Evolutionary conservation across 2,329 filamentous ascomycete genomes (phyloP), one percentile per base, ranked within the genome.

Genomic region (Aspergillus sp.): DNA sequence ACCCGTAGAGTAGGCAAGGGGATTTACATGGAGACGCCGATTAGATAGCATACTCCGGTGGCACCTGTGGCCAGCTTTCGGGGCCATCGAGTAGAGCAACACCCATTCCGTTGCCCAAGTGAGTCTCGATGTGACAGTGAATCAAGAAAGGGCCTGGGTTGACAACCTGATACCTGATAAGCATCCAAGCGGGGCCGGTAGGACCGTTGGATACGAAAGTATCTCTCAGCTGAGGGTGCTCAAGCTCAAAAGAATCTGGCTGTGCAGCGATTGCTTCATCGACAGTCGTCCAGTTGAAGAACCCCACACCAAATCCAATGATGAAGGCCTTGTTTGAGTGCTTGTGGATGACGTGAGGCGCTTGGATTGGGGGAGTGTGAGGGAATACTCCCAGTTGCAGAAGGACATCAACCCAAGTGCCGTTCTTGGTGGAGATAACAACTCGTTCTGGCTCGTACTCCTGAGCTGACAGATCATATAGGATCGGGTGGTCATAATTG

Each of bases 341-440:
- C 54, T 75, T 75, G 57, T 75, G 72, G 37, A 75, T 72, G 0
- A 68, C 62, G 44, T 75, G 73, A 82, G 82, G 63, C 75, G 73
- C 50, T 72, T 76, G 40, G 73, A 74, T 4, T 82, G 78, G 77
- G 78, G 78, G 1, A 71, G 65, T 4, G 71, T 78, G 60, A 68
- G 66, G 3, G 88, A 95, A 70, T 95, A 50, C 41, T 2, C 51
- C 56, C 6, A 65, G 51, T 37, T 65, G 56, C 28, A 68, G 51
- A 28, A 69, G 47, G 2, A 70, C 35, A 39, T 71, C 66, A 2
- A 69, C 63, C 66, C 66, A 69, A 6, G 63, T 66, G 7, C 56
- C 57, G 27, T 68, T 69, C 30, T 57, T 57, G 5, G 64, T 69
- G 12, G 50, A 46, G 12, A 67, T 59, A 6, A 53, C 58, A 11